These are phyloP conservation scores for Pythium brachiatum DNA, from an alignment of 352 stramenopile genomes.

Conservation along the genomic window DNA sequence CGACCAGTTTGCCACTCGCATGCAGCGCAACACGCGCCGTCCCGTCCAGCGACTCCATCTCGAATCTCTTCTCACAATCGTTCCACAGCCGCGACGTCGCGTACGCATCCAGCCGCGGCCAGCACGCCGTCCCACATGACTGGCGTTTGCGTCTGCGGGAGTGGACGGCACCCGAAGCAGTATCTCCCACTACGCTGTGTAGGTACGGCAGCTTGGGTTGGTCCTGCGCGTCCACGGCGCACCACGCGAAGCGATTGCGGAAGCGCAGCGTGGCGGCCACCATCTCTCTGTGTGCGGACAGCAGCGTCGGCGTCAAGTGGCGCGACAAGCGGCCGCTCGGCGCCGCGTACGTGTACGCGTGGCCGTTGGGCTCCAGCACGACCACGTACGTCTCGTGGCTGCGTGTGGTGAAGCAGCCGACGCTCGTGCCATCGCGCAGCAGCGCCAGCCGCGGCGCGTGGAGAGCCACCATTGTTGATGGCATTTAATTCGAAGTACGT, in stretches of 20 bases:
- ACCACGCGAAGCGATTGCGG: conserved; percentile 50
- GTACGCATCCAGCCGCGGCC: conserved; percentile 21
- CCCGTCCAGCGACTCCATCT: conserved; percentile 70
- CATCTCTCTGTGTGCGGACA: conserved; percentile 42
- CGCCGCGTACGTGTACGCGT: conserved; percentile 58
- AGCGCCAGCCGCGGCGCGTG: conserved; percentile 38
- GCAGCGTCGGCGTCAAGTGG: conserved; percentile 56
- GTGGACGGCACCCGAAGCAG: background rate
- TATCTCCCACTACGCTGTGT: conserved; percentile 17
- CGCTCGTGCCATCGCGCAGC: conserved; percentile 45
- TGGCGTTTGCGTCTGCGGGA: background rate
- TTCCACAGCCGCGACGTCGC: conserved; percentile 33
- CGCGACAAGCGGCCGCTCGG: conserved; percentile 44
- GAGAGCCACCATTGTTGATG: background rate
- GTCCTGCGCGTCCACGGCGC: background rate
- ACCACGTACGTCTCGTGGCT: conserved; percentile 55
- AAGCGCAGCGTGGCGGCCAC: conserved; percentile 42
- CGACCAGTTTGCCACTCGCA: conserved; percentile 13
- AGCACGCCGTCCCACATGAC: conserved; percentile 6
- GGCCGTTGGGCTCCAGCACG: conserved; percentile 56
- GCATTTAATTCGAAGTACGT: no score
- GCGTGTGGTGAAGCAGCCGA: conserved; percentile 44
- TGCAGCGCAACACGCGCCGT: conserved; percentile 33
- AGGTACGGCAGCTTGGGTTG: conserved; percentile 39
- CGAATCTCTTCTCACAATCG: conserved; percentile 31